These are phyloP conservation scores for Pseudocercospora ulei DNA, from an alignment of 2,329 filamentous ascomycete genomes.

Conservation along the genomic window DNA sequence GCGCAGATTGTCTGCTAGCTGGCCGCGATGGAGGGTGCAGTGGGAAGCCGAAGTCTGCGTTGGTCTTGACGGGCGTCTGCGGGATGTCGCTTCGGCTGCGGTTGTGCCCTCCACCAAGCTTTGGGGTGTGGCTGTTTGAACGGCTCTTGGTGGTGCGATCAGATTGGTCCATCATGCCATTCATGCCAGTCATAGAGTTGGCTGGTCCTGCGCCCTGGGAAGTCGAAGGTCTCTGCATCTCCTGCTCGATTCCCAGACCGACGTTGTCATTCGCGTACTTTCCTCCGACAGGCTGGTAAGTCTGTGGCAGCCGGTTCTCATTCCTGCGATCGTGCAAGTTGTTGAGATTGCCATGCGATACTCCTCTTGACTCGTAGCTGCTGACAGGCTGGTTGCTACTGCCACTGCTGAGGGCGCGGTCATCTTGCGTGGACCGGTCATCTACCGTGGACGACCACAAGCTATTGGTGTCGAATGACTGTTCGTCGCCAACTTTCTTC, in stretches of 20 bases:
- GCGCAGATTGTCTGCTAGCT: constrained; percentile 8
- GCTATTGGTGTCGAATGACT: constrained; percentile 17
- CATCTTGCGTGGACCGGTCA: constrained; percentile 16
- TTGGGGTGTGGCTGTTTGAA: constrained; percentile 20
- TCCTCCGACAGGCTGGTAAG: constrained; percentile 24
- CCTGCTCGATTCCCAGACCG: constrained; percentile 21
- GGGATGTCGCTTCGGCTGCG: constrained; percentile 22
- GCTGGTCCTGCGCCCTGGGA: constrained; percentile 16
- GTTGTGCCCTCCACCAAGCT: constrained; percentile 15
- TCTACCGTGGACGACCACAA: constrained; percentile 17
- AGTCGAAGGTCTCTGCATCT: constrained; percentile 18
- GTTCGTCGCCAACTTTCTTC: constrained; percentile 16
- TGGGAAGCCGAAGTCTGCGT: constrained; percentile 16
- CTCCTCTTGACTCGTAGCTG: constrained; percentile 13
- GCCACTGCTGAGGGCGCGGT: constrained; percentile 21
- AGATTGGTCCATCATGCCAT: constrained; percentile 11
- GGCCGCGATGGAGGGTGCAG: constrained; percentile 14
- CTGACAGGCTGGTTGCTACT: constrained; percentile 17
- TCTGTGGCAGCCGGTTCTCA: constrained; percentile 22
- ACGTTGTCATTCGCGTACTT: constrained; percentile 15
- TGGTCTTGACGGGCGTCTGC: constrained; percentile 19
- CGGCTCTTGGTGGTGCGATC: constrained; percentile 10
- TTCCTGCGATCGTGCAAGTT: constrained; percentile 15
- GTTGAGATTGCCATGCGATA: constrained; percentile 14
- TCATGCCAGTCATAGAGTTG: constrained; percentile 12